These are phyloP conservation scores for Harrya chromipes DNA, from an alignment of 768 basidiomycete species.

Conservation along the genomic window DNA sequence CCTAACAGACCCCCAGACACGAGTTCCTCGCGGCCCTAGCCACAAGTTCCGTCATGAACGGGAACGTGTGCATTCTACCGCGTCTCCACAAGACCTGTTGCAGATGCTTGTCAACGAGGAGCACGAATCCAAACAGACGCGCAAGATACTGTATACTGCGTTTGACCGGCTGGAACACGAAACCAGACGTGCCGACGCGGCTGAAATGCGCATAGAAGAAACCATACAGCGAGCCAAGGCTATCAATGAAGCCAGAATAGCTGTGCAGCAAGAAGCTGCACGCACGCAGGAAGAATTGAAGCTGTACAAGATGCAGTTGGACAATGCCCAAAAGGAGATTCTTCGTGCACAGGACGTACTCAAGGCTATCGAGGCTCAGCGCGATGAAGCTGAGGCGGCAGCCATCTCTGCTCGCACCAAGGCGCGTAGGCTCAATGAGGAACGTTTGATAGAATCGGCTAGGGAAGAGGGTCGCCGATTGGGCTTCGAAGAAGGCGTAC, in stretches of 20 bases:
- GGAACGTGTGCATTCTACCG: slow-evolving; percentile 32
- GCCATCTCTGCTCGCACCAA: slow-evolving; percentile 44
- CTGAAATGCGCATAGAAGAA: slow-evolving; percentile 33
- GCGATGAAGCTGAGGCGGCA: slow-evolving; percentile 47
- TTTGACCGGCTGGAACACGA: slow-evolving; percentile 39
- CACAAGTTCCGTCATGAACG: slow-evolving; percentile 33
- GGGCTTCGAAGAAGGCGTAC: slow-evolving; percentile 52
- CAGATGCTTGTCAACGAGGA: slow-evolving; percentile 38
- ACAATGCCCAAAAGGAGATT: slow-evolving; percentile 59
- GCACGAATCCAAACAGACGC: slow-evolving; percentile 38
- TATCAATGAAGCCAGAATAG: slow-evolving; percentile 31
- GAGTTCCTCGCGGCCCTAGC: slow-evolving; percentile 28
- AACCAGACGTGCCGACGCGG: slow-evolving; percentile 34
- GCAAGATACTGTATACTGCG: slow-evolving; percentile 35
- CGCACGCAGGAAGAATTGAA: slow-evolving; percentile 46
- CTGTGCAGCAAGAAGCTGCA: slow-evolving; percentile 29
- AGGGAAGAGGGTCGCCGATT: slow-evolving; percentile 51
- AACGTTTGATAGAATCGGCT: slow-evolving; percentile 46
- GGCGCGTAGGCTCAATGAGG: slow-evolving; percentile 44
- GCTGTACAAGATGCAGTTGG: slow-evolving; percentile 56
- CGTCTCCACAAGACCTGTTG: slow-evolving; percentile 30
- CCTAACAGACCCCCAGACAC: slow-evolving; percentile 1
- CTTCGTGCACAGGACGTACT: slow-evolving; percentile 52
- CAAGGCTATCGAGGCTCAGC: slow-evolving; percentile 44
- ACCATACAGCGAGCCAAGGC: slow-evolving; percentile 27